Conservation (phyloP, 768 basidiomycete genomes). For the Phaeotremella skinneri region DNA sequence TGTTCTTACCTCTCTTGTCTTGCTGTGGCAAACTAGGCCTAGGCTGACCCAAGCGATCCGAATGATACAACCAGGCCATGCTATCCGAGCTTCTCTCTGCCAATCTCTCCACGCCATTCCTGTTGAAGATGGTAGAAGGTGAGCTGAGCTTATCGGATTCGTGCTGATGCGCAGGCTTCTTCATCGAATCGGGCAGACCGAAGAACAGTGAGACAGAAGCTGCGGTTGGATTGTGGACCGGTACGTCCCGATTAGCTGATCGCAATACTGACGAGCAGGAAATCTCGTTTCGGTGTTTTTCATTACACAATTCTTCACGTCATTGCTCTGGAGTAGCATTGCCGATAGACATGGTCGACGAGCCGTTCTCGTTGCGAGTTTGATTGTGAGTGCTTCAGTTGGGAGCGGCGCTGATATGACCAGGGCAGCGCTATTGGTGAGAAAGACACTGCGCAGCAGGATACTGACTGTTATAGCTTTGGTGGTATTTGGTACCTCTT, state of each 20-base stretch:
- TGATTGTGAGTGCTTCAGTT: constrained; percentile 55
- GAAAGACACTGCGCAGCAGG: background rate
- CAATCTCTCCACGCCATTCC: constrained; percentile 85
- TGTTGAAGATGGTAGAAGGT: constrained; percentile 93
- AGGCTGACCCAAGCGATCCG: background rate
- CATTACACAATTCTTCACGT: constrained; percentile 92
- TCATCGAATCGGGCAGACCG: constrained; percentile 52
- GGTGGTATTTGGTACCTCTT: constrained; percentile 51
- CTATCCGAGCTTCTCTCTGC: constrained; percentile 92
- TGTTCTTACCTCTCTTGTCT: constrained; percentile 22
- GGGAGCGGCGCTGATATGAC: background rate
- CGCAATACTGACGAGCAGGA: constrained; percentile 84
- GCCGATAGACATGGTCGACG: constrained; percentile 88
- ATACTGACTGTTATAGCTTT: constrained; percentile 24
- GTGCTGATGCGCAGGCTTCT: constrained; percentile 42
- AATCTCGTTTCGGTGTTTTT: constrained; percentile 96
- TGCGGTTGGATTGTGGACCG: constrained; percentile 82
- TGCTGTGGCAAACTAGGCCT: constrained; percentile 15
- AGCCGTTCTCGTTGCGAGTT: constrained; percentile 74
- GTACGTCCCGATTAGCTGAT: constrained; percentile 90
- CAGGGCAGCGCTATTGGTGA: constrained; percentile 65
- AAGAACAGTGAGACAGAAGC: constrained; percentile 70
- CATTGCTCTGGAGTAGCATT: constrained; percentile 92
- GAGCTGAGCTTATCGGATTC: background rate
- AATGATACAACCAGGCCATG: constrained; percentile 64